Evolutionary conservation across 495 filamentous ascomycete species (phyloP).

Genomic region (Bacidia rubella): DNA sequence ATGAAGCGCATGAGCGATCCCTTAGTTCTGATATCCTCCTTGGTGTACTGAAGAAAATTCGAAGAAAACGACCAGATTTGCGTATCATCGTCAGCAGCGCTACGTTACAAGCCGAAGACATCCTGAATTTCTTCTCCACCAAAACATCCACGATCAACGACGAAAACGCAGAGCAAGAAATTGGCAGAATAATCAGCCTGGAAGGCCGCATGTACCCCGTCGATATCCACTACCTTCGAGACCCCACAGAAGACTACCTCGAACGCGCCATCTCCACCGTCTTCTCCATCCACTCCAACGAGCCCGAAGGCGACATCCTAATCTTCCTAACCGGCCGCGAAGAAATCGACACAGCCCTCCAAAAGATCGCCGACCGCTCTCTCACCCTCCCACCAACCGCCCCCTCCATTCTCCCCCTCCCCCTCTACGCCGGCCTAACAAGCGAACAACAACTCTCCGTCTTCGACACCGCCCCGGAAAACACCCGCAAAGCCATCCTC

Average conservation of each 20-base stretch:
- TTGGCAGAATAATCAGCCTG: slow-evolving; percentile 70
- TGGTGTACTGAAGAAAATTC: slow-evolving; percentile 88
- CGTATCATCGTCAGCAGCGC: slow-evolving; percentile 89
- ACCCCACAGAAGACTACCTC: slow-evolving; percentile 75
- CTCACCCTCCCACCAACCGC: slow-evolving; percentile 58
- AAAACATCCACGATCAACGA: slow-evolving; percentile 24
- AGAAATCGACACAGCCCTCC: slow-evolving; percentile 75
- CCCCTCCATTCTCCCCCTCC: slow-evolving; percentile 57
- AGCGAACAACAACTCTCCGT: slow-evolving; percentile 87
- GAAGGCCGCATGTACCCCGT: slow-evolving; percentile 90
- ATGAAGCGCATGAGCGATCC: slow-evolving; percentile 94
- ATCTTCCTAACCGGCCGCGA: slow-evolving; percentile 88
- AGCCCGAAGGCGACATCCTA: slow-evolving; percentile 76
- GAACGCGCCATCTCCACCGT: slow-evolving; percentile 78
- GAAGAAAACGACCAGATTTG: slow-evolving; percentile 66
- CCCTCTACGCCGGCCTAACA: slow-evolving; percentile 79
- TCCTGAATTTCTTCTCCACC: slow-evolving; percentile 64
- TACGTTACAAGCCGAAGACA: slow-evolving; percentile 83
- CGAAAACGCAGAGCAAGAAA: slow-evolving; percentile 15
- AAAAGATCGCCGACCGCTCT: slow-evolving; percentile 65
- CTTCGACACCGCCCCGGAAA: slow-evolving; percentile 75
- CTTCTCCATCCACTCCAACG: slow-evolving; percentile 84
- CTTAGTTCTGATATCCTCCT: slow-evolving; percentile 89
- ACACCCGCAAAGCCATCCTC: slow-evolving; percentile 81
- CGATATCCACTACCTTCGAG: slow-evolving; percentile 72